phyloP scores from a whole-genome alignment of 306 rosid genomes.

The Cotoneaster glaucophyllus region DNA sequence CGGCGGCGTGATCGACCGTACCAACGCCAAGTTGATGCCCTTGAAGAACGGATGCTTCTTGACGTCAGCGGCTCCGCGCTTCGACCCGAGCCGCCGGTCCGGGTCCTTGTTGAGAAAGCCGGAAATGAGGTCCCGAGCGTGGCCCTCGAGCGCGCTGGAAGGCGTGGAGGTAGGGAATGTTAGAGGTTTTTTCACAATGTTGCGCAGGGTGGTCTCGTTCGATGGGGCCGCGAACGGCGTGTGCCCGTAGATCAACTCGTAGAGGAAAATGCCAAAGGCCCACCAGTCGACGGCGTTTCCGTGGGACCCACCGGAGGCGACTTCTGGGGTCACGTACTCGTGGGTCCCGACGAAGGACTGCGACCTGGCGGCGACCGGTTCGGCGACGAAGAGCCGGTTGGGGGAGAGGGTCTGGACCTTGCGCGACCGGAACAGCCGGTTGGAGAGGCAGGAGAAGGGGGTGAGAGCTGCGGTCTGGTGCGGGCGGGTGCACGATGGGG shows the following conservation, averaged over 20 bases:
- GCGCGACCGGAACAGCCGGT: constrained; percentile 63
- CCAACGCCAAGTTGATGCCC: constrained; percentile 59
- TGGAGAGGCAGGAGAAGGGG: constrained; percentile 54
- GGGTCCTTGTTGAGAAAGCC: constrained; percentile 67
- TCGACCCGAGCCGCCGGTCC: constrained; percentile 67
- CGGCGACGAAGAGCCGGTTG: constrained; percentile 85
- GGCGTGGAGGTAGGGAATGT: constrained; percentile 51
- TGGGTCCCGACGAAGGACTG: constrained; percentile 93
- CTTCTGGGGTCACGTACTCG: constrained; percentile 93
- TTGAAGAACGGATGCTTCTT: constrained; percentile 72
- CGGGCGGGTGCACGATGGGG: constrained; percentile 28
- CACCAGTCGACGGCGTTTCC: constrained; percentile 99
- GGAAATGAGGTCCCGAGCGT: constrained; percentile 66
- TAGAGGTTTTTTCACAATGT: constrained; percentile 59
- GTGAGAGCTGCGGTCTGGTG: not conserved
- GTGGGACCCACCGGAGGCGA: constrained; percentile 89
- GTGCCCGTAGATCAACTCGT: constrained; percentile 79
- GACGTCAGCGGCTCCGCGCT: constrained; percentile 87
- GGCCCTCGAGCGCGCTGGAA: constrained; percentile 45
- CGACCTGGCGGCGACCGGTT: constrained; percentile 77
- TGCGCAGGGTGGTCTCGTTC: constrained; percentile 58
- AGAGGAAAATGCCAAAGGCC: constrained; percentile 84
- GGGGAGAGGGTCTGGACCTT: constrained; percentile 52
- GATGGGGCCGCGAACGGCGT: constrained; percentile 79
- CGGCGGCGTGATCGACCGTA: constrained; percentile 69